These are phyloP conservation scores for Pachysandra terminalis DNA, from an alignment of 164 flowering plant species.

Conservation along the genomic window DNA sequence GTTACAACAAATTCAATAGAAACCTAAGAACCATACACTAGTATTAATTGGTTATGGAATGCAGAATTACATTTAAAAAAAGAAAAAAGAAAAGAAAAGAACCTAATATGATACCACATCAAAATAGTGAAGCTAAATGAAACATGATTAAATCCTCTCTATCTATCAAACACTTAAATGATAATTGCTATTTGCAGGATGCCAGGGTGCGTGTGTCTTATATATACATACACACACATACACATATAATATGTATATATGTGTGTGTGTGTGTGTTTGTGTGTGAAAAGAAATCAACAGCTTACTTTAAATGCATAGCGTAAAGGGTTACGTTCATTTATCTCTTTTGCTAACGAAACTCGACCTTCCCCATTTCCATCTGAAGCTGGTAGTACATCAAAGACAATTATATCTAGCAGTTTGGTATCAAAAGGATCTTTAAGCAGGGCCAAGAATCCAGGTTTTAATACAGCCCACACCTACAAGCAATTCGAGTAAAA, in stretches of 20 bases:
- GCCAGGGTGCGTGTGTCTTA: no score
- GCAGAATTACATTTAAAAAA: background rate
- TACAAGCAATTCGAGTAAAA: slow-evolving; percentile 26
- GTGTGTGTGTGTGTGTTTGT: no score
- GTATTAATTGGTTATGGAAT: background rate
- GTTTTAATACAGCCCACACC: slow-evolving; percentile 99
- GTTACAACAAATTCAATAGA: background rate
- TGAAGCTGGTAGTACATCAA: slow-evolving; percentile 90
- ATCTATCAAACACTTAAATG: background rate
- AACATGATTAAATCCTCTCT: background rate
- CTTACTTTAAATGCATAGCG: slow-evolving; percentile 85
- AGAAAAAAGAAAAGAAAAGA: background rate
- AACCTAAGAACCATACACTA: background rate
- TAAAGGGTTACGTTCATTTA: slow-evolving; percentile 84
- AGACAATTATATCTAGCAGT: slow-evolving; percentile 86
- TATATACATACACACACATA: no score
- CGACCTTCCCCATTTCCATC: slow-evolving; percentile 86
- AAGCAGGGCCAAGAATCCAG: slow-evolving; percentile 91
- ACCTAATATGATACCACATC: background rate
- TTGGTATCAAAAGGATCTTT: slow-evolving; percentile 81
- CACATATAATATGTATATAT: no score
- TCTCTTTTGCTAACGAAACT: slow-evolving; percentile 75
- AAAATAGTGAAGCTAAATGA: background rate
- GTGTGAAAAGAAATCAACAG: background rate
- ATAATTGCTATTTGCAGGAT: background rate